Evolutionary conservation across 2,329 filamentous ascomycete genomes (phyloP), one percentile per base, ranked within the genome.

Genomic region (Curvularia spicifera): DNA sequence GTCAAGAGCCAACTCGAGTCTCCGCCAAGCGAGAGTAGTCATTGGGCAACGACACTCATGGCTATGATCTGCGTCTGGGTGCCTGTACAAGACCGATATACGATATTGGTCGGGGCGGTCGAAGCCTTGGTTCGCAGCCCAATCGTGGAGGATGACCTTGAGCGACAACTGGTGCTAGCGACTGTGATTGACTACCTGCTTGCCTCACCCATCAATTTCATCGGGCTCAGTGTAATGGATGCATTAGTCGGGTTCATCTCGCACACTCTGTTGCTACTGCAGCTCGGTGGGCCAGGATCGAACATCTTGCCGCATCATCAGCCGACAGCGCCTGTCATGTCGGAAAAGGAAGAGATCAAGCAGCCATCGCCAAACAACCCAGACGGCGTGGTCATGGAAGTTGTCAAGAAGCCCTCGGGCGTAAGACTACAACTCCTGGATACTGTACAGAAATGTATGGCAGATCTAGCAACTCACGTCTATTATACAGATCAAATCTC

Each of bases 401-500:
- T 78, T 28, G 74, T 79, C 12, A 74, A 78, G 28, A 75, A 82
- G 6, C 84, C 89, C 56, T 83, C 82, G 2, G 71, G 76, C 2
- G 73, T 78, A 15, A 84, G 88, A 49, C 83, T 83, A 61, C 84
- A 88, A 65, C 82, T 97, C 15, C 79, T 97, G 28, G 77, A 81
- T 33, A 85, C 88, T 31, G 83, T 98, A 15, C 89, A 95, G 73
- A 84, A 86, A 66, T 96, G 91, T 77, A 93, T 97, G 60, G 92
- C 92, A n/a, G 87, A 93, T 73, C 81, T 99, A 28, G 93, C 93
- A 2, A 97, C 91, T 0, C 95, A 99, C 72, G 89, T 97, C 31
- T 99, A 99, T 80, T 99, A 99, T 74, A 91, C 91, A 1, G 94
- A 98, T 68, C 95, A 99, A 76, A 91, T 98, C 54, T 88, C 91